Evolutionary conservation across 805 yeast genomes (phyloP).

Genomic region (Ogataea ramenticola): DNA sequence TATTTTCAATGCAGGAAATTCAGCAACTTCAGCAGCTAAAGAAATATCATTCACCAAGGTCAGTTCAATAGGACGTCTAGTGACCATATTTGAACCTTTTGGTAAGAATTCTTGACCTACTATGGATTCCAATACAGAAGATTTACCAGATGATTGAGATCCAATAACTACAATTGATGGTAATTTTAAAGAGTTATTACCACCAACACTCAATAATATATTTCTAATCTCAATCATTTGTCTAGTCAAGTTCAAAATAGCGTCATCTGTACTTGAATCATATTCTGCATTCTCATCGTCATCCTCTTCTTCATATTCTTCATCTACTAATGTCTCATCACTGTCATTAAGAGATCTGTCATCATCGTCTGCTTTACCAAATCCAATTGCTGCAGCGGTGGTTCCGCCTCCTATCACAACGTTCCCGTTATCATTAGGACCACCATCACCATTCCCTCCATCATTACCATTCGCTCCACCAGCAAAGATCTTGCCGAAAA

Average conservation of each 20-base stretch:
- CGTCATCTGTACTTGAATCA: constrained; percentile 58
- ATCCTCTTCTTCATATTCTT: constrained; percentile 30
- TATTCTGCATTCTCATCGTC: constrained; percentile 38
- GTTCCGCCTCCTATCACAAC: constrained; percentile 48
- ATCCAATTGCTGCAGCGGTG: constrained; percentile 43
- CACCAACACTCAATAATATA: constrained; percentile 66
- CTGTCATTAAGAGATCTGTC: constrained; percentile 29
- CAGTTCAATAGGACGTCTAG: constrained; percentile 93
- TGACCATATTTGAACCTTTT: constrained; percentile 96
- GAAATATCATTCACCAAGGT: constrained; percentile 85
- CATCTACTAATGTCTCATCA: constrained; percentile 40
- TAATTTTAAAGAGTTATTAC: constrained; percentile 64
- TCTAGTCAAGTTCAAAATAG: constrained; percentile 82
- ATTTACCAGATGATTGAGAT: constrained; percentile 95
- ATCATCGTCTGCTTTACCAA: constrained; percentile 16
- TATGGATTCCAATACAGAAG: constrained; percentile 90
- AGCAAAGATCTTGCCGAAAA: constrained; percentile 20
- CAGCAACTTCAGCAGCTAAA: constrained; percentile 76
- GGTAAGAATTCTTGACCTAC: constrained; percentile 98
- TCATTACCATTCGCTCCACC: constrained; percentile 24
- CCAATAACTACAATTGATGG: constrained; percentile 97
- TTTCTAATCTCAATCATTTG: constrained; percentile 96
- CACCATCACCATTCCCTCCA: constrained; percentile 23
- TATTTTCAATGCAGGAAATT: constrained; percentile 84
- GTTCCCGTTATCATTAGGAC: constrained; percentile 13